A percentile compares a stretch with the other conserved stretches of the same genome.
Conservation (phyloP, 2,329 filamentous ascomycete genomes). For the Elsinoe batatas region DNA sequence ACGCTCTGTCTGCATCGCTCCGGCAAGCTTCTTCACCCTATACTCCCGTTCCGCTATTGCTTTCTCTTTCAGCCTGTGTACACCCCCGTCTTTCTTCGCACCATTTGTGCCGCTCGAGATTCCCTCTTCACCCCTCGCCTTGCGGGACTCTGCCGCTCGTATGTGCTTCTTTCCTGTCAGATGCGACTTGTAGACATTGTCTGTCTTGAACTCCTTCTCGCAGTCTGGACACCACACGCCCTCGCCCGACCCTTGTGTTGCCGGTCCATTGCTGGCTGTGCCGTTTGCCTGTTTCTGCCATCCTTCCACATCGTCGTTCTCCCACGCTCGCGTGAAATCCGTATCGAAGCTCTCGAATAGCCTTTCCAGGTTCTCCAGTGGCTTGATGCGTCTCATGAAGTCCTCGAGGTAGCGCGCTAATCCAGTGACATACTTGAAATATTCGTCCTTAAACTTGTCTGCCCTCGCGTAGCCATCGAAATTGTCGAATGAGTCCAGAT, state of each 20-base stretch:
- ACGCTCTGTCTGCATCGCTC: slow-evolving; percentile 76
- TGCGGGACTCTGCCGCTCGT: slow-evolving; percentile 62
- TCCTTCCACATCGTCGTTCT: slow-evolving; percentile 64
- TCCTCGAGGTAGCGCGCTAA: slow-evolving; percentile 75
- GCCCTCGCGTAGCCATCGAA: slow-evolving; percentile 69
- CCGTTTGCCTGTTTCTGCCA: slow-evolving; percentile 48
- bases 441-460: slow-evolving; percentile 85
- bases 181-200: slow-evolving; percentile 88
- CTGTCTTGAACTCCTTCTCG: slow-evolving; percentile 89
- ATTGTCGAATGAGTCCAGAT: slow-evolving; percentile 80
- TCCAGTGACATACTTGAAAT: slow-evolving; percentile 78
- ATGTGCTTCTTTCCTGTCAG: slow-evolving; percentile 87
- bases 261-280: slow-evolving; percentile 26
- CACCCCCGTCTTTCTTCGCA: slow-evolving; percentile 16
- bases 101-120: slow-evolving; percentile 18
- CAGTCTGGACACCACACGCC: slow-evolving; percentile 86
- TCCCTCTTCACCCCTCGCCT: slow-evolving; percentile 27
- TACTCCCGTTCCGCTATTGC: slow-evolving; percentile 84
- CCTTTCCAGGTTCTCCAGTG: slow-evolving; percentile 75
- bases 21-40: slow-evolving; percentile 67
- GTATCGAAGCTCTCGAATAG: slow-evolving; percentile 65
- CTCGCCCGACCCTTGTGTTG: slow-evolving; percentile 49
- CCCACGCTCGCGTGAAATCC: slow-evolving; percentile 79
- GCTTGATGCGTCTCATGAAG: slow-evolving; percentile 76
- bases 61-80: slow-evolving; percentile 64